Evolutionary conservation across 805 yeast genomes (phyloP), one percentile per base, ranked within the genome.

Genomic region (Candida golubevii): DNA sequence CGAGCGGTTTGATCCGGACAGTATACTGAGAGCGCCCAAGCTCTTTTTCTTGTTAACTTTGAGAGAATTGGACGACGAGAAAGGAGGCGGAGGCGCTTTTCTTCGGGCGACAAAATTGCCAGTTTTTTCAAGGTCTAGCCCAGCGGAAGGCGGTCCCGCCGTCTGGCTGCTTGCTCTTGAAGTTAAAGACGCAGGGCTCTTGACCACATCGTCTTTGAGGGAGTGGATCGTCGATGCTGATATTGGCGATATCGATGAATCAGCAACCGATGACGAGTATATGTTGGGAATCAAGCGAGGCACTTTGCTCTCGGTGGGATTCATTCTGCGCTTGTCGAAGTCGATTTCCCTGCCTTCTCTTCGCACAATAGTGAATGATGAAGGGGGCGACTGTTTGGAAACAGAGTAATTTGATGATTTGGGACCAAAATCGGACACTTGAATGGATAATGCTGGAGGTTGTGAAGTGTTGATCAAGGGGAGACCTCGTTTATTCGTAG

Each of bases 271-370:
- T 2, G 55, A 52, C 6, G 58, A 52, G 36, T 52, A 52, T 12
- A 54, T 54, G 35, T 50, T 54, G 8, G 58, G 56, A 11, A 54
- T 54, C 42, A 26, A 57, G 35, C 54, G 76, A 1, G 82, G 74
- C 1, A 74, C 64, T 39, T 66, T 66, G 14, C 66, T 59, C 14
- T 69, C 80, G 56, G 77, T 85, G 1, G 96, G 95, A 0, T 95
- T 83, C 37, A 79, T 80, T 36, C 96, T 66, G 41, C 88, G 72
- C 53, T 84, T 80, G 55, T 88, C 93, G 58, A 88, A 88, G 61
- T 89, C 89, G 48, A 87, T 87, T 55, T 85, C 95, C 30, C 76
- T 69, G 11, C 76, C 78, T n/a, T 77, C 79, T 23, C 79, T 77
- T 29, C 90, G 66, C 8, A 88, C 74, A 1, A 88, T 82, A 46